Base-by-base conservation (phyloP, 768 basidiomycete species). In the Pleurotus tuoliensis region DNA sequence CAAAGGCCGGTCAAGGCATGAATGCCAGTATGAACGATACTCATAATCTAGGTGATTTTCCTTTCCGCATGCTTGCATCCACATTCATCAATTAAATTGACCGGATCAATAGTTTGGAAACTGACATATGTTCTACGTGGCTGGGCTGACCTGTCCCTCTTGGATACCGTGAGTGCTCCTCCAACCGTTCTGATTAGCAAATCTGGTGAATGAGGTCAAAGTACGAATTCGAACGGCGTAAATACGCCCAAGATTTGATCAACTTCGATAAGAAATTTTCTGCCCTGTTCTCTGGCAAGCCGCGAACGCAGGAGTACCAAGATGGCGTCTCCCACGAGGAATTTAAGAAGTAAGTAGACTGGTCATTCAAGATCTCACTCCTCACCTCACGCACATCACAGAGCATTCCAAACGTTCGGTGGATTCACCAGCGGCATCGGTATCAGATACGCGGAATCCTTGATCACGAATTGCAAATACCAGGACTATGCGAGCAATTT, bases 11-110 rank as follows among this genome's bases (percentile, higher is more conserved):
- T 12, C 88, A 90, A 66, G 88, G 86, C 9, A 85, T 88, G 87
- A 88, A 88, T 61, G 87, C 86, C 6, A 83, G 84, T 59, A 88
- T 89, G 83, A 83, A 82, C 48, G 88, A 90, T 63, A 78, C 83
- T 15, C 87, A 87, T 59, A 90, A 90, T 63, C 76, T 90, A 20
- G 79, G 84, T 80, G 58, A 43, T 69, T 57, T 4, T 6, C 6
- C 7, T 16, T n/a, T 12, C 45, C 39, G 6, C 12, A 16, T 16
- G 13, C 25, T 16, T 5, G 9, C 16, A 15, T 16, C 18, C 11
- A 40, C 8, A 41, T 4, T 25, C 2, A 41, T 25, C 20, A 24
- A 16, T 34, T 11, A 1, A 27, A 45, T 20, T 43, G 22, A 39
- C 34, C 30, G 27, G 55, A 43, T 9, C 25, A 39, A 24, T 50